A percentile compares a stretch with the other conserved stretches of the same genome.
Conservation (phyloP, 2,329 filamentous ascomycete genomes). For the Polychaeton citri region DNA sequence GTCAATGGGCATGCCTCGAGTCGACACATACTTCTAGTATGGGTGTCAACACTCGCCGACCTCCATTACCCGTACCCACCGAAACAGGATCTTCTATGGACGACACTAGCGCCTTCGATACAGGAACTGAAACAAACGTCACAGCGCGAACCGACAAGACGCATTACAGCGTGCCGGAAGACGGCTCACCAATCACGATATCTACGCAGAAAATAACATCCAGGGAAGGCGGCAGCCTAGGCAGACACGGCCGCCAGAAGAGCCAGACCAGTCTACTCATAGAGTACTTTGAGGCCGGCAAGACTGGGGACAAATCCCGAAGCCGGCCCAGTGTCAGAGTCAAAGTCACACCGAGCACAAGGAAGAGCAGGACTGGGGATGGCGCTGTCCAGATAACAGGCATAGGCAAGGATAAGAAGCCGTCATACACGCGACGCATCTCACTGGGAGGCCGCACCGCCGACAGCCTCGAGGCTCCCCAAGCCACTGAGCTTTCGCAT, state of each 20-base stretch:
- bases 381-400: slow-evolving; percentile 79
- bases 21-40: slow-evolving; percentile 13
- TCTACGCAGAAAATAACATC: slow-evolving; percentile 52
- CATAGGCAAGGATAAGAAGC: slow-evolving; percentile 57
- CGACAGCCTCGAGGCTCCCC: slow-evolving; percentile 8
- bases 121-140: slow-evolving; percentile 51
- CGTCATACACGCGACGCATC: slow-evolving; percentile 55
- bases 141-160: slow-evolving; percentile 57
- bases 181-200: slow-evolving; percentile 86
- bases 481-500: slow-evolving; percentile 45
- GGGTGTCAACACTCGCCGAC: slow-evolving; percentile 30
- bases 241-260: slow-evolving; percentile 38
- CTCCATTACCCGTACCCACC: slow-evolving; percentile 65
- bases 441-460: slow-evolving; percentile 40
- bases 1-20: neutral
- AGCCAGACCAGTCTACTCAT: slow-evolving; percentile 88
- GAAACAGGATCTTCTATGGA: slow-evolving; percentile 51
- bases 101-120: slow-evolving; percentile 29
- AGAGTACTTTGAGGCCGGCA: slow-evolving; percentile 84
- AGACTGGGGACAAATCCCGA: slow-evolving; percentile 44
- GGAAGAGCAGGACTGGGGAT: slow-evolving; percentile 36
- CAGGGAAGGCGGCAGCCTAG: slow-evolving; percentile 37
- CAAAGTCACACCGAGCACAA: slow-evolving; percentile 62
- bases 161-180: slow-evolving; percentile 67
- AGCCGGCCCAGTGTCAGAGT: slow-evolving; percentile 73